Evolutionary conservation across 2,329 filamentous ascomycete species (phyloP).

Genomic region (Venturia pyrina): DNA sequence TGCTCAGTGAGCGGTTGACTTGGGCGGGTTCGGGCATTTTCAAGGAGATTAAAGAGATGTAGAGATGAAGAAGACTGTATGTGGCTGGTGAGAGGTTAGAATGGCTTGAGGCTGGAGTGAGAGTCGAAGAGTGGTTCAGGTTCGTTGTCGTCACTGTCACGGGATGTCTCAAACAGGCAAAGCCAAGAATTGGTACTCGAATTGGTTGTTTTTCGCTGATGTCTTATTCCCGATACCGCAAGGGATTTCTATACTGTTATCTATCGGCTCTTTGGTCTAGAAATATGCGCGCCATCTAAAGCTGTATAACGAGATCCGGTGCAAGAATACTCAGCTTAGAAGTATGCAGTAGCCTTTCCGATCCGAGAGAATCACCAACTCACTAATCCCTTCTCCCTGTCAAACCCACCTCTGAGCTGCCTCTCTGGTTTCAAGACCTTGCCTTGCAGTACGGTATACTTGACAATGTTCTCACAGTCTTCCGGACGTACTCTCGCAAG

Average conservation of each 20-base stretch:
- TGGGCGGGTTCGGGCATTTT: constrained; percentile 5
- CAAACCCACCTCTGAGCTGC: constrained; percentile 84
- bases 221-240: background rate
- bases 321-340: background rate
- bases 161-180: background rate
- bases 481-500: constrained; percentile 73
- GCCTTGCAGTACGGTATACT: constrained; percentile 81
- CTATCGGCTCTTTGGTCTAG: background rate
- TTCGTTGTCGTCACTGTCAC: background rate
- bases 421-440: constrained; percentile 84
- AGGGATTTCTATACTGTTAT: background rate
- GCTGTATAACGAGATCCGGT: background rate
- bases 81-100: background rate
- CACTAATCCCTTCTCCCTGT: constrained; percentile 65
- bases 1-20: constrained; percentile 13
- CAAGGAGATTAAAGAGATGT: background rate
- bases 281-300: background rate
- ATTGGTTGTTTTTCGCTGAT: background rate
- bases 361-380: constrained; percentile 59
- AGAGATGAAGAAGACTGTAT: background rate
- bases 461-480: constrained; percentile 86
- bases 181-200: background rate
- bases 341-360: background rate
- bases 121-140: background rate
- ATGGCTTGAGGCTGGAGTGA: background rate